Evolutionary conservation across 2,329 filamentous ascomycete genomes (phyloP).

Genomic region (Emergomyces orientalis): DNA sequence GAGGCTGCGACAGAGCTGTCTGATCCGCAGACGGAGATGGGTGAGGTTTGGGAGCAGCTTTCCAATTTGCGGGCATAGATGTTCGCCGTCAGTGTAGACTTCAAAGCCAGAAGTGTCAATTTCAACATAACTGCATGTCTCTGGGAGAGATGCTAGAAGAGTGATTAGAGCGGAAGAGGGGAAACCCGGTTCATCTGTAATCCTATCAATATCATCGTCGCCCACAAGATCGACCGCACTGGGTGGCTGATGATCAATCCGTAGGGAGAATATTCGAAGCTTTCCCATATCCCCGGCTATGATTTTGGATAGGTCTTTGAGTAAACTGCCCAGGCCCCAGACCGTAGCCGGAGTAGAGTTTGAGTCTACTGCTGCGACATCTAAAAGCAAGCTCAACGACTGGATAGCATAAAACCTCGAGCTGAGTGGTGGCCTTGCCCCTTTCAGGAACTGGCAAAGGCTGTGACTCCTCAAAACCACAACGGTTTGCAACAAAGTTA

Average conservation of each 20-base stretch:
- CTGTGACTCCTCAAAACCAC: neutral
- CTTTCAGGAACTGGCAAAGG: slow-evolving; percentile 1
- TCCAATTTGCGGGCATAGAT: slow-evolving; percentile 11
- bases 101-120: slow-evolving; percentile 14
- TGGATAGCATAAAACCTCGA: neutral
- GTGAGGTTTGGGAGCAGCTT: slow-evolving; percentile 6
- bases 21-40: slow-evolving; percentile 11
- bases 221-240: neutral
- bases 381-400: slow-evolving; percentile 9
- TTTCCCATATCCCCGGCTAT: slow-evolving; percentile 1
- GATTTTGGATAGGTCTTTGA: slow-evolving; percentile 3
- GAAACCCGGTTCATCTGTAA: slow-evolving; percentile 5
- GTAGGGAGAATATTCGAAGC: slow-evolving; percentile 7
- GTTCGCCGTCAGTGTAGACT: slow-evolving; percentile 4
- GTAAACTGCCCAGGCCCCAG: neutral
- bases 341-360: neutral
- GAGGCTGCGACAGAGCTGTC: slow-evolving; percentile 7
- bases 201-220: neutral
- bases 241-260: slow-evolving; percentile 4
- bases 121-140: slow-evolving; percentile 10
- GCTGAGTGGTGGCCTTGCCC: neutral
- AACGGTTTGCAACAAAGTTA: neutral
- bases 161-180: neutral
- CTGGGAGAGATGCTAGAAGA: slow-evolving; percentile 10
- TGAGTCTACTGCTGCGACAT: neutral